phyloP scores from a whole-genome alignment of 2,329 filamentous ascomycete genomes.

The Venturia pyrina region DNA sequence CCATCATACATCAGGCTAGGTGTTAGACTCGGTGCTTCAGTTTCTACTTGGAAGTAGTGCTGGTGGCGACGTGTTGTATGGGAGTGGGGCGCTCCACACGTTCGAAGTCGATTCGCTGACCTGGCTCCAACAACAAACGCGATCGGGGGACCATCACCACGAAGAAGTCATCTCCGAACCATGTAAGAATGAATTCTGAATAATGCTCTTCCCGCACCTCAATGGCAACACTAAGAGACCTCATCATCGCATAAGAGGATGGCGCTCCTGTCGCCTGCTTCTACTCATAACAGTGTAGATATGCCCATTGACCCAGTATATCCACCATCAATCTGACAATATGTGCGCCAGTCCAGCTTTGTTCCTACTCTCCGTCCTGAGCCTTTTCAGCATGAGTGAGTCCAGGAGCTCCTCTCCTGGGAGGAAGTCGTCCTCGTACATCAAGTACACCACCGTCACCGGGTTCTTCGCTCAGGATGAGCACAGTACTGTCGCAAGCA shows the following conservation, averaged over 20 bases:
- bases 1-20: background rate
- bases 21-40: background rate
- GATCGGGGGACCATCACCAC: background rate
- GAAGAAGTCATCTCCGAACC: background rate
- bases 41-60: background rate
- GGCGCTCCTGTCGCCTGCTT: background rate
- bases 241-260: conserved; percentile 3
- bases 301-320: background rate
- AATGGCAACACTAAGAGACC: background rate
- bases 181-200: background rate
- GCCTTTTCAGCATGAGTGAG: background rate
- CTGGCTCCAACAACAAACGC: background rate
- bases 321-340: background rate
- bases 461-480: conserved; percentile 59
- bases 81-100: background rate
- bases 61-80: background rate
- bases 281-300: background rate
- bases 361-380: background rate
- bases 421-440: background rate
- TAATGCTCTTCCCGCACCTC: conserved; percentile 2
- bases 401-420: background rate
- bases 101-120: background rate
- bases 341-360: background rate
- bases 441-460: conserved; percentile 46
- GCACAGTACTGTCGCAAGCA: conserved; percentile 40